phyloP scores from a whole-genome alignment of 2,329 filamentous ascomycete genomes.

The Fusarium sp. region DNA sequence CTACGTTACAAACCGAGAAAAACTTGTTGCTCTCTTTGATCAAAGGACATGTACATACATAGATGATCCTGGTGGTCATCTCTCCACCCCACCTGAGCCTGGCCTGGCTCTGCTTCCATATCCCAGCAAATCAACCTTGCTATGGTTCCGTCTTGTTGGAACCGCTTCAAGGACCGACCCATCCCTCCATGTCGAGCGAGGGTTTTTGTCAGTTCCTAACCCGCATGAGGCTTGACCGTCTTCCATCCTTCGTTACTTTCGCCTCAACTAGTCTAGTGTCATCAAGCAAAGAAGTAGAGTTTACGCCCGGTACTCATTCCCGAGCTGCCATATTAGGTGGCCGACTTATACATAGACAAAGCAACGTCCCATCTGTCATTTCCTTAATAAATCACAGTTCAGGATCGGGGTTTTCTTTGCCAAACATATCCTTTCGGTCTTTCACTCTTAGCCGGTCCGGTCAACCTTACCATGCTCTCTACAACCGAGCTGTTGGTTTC shows the following conservation, averaged over 20 bases:
- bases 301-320: constrained; percentile 15
- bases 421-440: constrained; percentile 7
- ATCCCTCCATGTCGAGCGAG: constrained; percentile 37
- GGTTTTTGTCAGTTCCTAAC: constrained; percentile 30
- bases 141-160: constrained; percentile 41
- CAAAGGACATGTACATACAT: constrained; percentile 30
- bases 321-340: constrained; percentile 15
- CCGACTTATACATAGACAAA: constrained; percentile 38
- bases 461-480: constrained; percentile 37
- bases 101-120: constrained; percentile 22
- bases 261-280: constrained; percentile 47
- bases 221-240: constrained; percentile 38
- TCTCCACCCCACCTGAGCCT: constrained; percentile 31
- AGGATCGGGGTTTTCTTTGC: constrained; percentile 5
- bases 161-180: constrained; percentile 31
- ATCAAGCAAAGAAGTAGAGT: constrained; percentile 36
- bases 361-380: constrained; percentile 12
- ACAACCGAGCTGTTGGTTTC: constrained; percentile 40
- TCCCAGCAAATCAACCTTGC: constrained; percentile 36
- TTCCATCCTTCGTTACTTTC: constrained; percentile 48
- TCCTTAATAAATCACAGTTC: constrained; percentile 8
- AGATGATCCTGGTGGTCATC: constrained; percentile 31
- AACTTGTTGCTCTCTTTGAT: neutral
- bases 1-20: neutral
- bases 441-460: constrained; percentile 1